Evolutionary conservation across 2,329 filamentous ascomycete species (phyloP), one percentile per base, ranked within the genome.

Genomic region (Xylaria sp.): DNA sequence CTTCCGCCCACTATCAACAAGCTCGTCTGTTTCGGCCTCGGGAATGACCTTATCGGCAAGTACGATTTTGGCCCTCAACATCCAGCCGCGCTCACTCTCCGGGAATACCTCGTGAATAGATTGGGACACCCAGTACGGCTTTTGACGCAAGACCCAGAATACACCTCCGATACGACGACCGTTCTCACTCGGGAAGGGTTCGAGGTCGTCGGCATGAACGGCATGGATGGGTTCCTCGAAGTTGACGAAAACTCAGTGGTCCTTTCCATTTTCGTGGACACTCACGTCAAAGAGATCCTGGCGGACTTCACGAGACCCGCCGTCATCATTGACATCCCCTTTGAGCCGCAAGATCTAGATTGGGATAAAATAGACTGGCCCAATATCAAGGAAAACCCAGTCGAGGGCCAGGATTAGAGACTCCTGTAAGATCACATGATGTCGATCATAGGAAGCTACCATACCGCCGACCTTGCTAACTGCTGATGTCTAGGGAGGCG

Each of bases 211-310:
- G 64, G 53, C 0, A 7, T 2, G 27, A 17, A 39, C 45, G 59
- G 60, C 7, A 38, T 63, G n/a, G 22, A 54, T 1, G 60, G 64
- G 3, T 63, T 66, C 31, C n/a, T 66, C 3, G 59, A 63, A 38
- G 59, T 66, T 10, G 59, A 66, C 17, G 53, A 59, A 15, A 66
- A 66, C 7, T 49, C 64, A 15, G 2, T 66, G 15, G 64, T 63
- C 3, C 36, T 66, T 27, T 22, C 25, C 15, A 20, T 45, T 10
- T 15, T 27, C n/a, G 22, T 29, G 15, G 10, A n/a, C 6, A n/a
- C 33, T 4, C 20, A 51, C 10, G 53, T 59, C 42, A 66, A 39
- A 31, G 22, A 63, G 17, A 22, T 63, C 11, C 5, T 66, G 9
- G 64, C 64, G 20, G 64, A 66, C 1, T 27, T 66, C 17, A 38